Evolutionary conservation across 495 filamentous ascomycete species (phyloP), one percentile per base, ranked within the genome.

Genomic region (Coniosporium apollinis): DNA sequence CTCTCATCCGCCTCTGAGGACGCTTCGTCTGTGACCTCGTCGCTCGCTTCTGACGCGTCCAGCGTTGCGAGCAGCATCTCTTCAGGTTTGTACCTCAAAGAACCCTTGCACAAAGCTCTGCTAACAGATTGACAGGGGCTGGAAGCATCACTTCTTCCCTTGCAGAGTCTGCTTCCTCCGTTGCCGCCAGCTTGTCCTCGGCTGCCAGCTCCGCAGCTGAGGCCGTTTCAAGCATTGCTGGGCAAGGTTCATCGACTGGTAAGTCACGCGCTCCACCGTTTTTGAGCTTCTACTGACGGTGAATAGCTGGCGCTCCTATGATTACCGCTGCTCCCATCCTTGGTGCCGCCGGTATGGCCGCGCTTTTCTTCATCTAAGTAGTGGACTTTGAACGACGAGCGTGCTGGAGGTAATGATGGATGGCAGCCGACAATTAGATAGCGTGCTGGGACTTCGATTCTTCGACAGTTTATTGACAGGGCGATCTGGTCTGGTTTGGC

Each of bases 311-410:
- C 15, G 46, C 46, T 28, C 43, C 49, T 21, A 50, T 43, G 38
- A 41, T 36, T 29, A 53, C 50, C 14, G 47, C 36, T 21, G 34
- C 36, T 10, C 41, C 50, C 10, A 24, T 53, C 32, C 35, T 38
- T 10, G 50, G 47, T 43, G 50, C 44, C 28, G 47, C 39, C 21
- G 50, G 47, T 34, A 39, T 53, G 29, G 50, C 47, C 25, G 50
- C 50, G 20, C 19, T 45, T 19, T 34, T 53, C 20, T 39, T 53
- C 32, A 34, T 53, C 36, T 53, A 52, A 45, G 37, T 22, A 11
- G 3, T 17, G n/a, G 21, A 13, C 13, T 7, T 26, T n/a, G n/a
- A n/a, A n/a, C n/a, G n/a, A n/a, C n/a, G n/a, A n/a, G n/a, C n/a
- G n/a, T n/a, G n/a, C n/a, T n/a, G n/a, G 13, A 7, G 24, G 8